Base-by-base conservation (phyloP, 2,329 filamentous ascomycete genomes). In the Endocalyx cinctus region DNA sequence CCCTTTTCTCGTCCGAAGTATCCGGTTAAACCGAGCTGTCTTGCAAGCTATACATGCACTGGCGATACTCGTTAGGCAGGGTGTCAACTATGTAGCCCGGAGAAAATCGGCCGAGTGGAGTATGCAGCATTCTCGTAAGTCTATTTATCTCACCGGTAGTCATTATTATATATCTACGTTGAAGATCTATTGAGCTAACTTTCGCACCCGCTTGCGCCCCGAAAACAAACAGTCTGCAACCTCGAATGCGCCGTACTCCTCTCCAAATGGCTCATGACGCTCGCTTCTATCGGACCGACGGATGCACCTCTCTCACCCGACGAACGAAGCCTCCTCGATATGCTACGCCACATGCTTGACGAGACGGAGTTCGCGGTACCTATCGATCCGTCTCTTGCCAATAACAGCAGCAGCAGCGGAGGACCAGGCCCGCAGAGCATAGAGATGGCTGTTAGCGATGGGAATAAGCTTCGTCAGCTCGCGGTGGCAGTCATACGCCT, bases 1-100 rank as follows among this genome's bases (percentile, higher is more conserved):
- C 13, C 76, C 78, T 1, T 62, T 73, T 17, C 67, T 82, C 10
- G 65, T 73, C 14, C 69, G 81, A 32, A 79, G 72, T 33, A 62
- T 71, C 14, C 72, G 75, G 19, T 66, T 84, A 16, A 77, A 75
- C 20, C 66, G 78, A 28, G 81, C 80, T 1, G 72, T 84, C 0
- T 70, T 82, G 17, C 81, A 85, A 47, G 77, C 79, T 2, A 75
- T 81, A 17, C 81, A 84, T 50, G 79, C 81, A 1, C 60, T 86
- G 22, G 80, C 78, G 4, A 78, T 83, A 63, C 62, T 81, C 16
- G 75, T 82, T 38, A 81, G 79, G 51, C 66, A 70, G 11, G 76
- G 76, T 0, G 74, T 80, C 14, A 77, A 76, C 45, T 79, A 77
- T 44, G 73, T 79, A 29, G 74, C 76, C 26, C 68, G 72, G 42